Base-by-base conservation (phyloP, 179 eudicot genomes). In the Sideroxylon spinosum region DNA sequence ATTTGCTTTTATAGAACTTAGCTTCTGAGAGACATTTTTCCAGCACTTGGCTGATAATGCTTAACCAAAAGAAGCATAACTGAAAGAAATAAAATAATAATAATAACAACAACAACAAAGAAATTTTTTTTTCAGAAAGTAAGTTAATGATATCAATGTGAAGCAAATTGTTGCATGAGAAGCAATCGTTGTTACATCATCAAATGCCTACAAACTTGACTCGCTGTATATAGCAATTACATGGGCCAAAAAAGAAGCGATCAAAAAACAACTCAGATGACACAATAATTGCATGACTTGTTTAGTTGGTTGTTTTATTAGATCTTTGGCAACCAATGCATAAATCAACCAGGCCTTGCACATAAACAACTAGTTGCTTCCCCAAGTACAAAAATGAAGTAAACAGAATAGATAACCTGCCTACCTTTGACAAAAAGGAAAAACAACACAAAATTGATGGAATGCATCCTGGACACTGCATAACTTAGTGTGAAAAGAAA, bases 401-500 rank as follows among this genome's bases (percentile, higher is more conserved):
- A 52, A 52, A 29, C 23, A 26, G 29, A 60, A 16, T 9, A 48
- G 0, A 66, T 23, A 20, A 25, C n/a, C 64, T 44, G 57, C 84
- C 76, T 87, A 95, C 99, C 89, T 87, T 73, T 82, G 86, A 80
- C 79, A 81, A 19, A 65, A 61, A 70, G 77, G 78, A 79, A 86
- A 87, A 64, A 85, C 76, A 63, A 79, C 78, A 82, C 85, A 83
- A 59, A 82, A 94, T 59, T 89, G 94, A 74, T 78, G 80, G 76
- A 91, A 86, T 49, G 81, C 86, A 72, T 84, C 85, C 65, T 78
- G 84, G 73, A 92, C 83, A 79, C 59, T 70, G 69, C 84, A 73
- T 53, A 90, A 75, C 46, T 69, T 76, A 69, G 78, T 76, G 56
- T 75, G 80, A 74, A 67, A 69, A 59, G 84, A 72, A 46, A 83